These are phyloP conservation scores for Santalum album DNA, from an alignment of 164 flowering plant species.

Conservation along the genomic window DNA sequence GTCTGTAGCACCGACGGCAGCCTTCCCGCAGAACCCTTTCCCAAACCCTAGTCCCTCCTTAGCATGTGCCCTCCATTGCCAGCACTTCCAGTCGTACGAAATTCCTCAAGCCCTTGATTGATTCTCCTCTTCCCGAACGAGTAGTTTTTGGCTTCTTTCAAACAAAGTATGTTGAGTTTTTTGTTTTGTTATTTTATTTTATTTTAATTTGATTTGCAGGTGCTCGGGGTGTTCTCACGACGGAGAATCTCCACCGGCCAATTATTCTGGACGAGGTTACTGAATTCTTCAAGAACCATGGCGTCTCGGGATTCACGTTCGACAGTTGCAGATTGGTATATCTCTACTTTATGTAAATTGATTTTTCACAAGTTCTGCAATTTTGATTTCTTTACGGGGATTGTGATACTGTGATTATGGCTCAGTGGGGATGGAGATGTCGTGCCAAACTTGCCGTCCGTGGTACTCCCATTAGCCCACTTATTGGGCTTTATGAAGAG, in stretches of 20 bases:
- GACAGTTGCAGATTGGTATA: constrained; percentile 53
- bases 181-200: too few species aligned
- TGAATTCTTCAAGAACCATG: constrained; percentile 49
- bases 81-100: constrained; percentile 73
- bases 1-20: not conserved
- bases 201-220: constrained; percentile 24
- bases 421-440: constrained; percentile 90
- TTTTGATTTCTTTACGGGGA: not conserved
- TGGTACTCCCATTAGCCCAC: constrained; percentile 58
- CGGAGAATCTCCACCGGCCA: constrained; percentile 69
- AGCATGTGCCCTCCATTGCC: constrained; percentile 68
- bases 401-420: constrained; percentile 4
- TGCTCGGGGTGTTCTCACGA: constrained; percentile 89
- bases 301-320: constrained; percentile 56
- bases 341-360: not conserved
- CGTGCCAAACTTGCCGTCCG: constrained; percentile 94
- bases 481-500: constrained; percentile 81
- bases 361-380: not conserved
- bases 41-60: constrained; percentile 21
- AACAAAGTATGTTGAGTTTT: too few species aligned
- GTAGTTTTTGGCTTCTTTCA: too few species aligned
- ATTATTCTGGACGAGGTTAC: constrained; percentile 45
- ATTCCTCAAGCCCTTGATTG: constrained; percentile 1
- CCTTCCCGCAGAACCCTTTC: constrained; percentile 17
- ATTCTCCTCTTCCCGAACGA: not conserved